Percentiles rank a stretch among this genome's conserved stretches.
Evolutionary conservation across 129 eudicot species (phyloP).

Genomic region (Centrapalus pauciflorus): DNA sequence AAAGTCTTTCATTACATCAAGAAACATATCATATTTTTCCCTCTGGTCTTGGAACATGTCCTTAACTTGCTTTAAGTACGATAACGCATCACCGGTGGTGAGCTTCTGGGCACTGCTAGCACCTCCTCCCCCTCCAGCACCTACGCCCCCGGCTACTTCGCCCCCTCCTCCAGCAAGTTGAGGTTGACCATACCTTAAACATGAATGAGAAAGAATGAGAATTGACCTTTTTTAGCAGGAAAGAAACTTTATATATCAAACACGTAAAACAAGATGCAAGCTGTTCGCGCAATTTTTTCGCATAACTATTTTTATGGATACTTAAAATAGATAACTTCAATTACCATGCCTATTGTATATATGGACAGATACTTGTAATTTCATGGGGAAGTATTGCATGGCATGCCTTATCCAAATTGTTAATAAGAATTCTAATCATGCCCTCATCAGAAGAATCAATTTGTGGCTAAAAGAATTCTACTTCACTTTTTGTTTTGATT

Average conservation of each 20-base stretch:
- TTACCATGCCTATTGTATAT: neutral
- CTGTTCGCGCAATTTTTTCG: neutral
- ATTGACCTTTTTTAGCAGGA: neutral
- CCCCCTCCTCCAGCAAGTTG: conserved; percentile 52
- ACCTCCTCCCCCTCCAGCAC: conserved; percentile 34
- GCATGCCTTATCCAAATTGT: neutral
- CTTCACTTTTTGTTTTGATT: too few relatives aligned
- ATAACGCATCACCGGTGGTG: conserved; percentile 81
- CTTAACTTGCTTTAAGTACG: conserved; percentile 88
- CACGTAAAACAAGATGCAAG: neutral
- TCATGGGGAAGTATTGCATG: neutral
- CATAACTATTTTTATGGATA: neutral
- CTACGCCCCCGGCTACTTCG: conserved; percentile 41
- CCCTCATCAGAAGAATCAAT: neutral
- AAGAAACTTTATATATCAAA: neutral
- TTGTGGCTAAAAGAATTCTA: too few relatives aligned
- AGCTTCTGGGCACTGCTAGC: conserved; percentile 62
- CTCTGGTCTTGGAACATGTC: conserved; percentile 87
- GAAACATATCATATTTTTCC: conserved; percentile 79
- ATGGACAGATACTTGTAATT: neutral
- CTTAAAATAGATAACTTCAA: neutral
- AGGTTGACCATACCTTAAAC: conserved; percentile 65
- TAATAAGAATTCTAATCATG: too few relatives aligned
- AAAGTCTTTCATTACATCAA: conserved; percentile 85
- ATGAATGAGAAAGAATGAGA: neutral